phyloP scores from a whole-genome alignment of 495 filamentous ascomycete genomes.

The Neurospora cerealis region DNA sequence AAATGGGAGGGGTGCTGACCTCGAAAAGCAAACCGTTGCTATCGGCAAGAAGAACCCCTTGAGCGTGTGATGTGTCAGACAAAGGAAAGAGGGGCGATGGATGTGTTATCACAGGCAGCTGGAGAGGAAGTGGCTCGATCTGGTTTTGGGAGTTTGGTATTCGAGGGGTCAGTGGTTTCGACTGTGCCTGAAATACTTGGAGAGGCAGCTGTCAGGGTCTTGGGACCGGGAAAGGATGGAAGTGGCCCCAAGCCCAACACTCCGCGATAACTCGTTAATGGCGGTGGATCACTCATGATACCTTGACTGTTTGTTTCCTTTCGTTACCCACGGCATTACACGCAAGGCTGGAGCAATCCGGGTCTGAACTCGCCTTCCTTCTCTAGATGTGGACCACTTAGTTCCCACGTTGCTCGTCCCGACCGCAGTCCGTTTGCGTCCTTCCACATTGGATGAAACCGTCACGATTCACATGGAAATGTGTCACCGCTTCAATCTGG shows the following conservation, averaged over 20 bases:
- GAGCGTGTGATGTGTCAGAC: background rate
- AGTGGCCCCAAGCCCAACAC: background rate
- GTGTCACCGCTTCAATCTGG: background rate
- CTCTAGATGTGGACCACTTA: background rate
- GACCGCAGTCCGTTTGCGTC: background rate
- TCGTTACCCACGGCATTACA: background rate
- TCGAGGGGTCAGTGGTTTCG: no score
- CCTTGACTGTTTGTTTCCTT: background rate
- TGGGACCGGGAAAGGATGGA: background rate
- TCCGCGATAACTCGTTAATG: background rate
- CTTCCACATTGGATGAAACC: background rate
- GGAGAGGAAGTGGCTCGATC: background rate
- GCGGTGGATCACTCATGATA: background rate
- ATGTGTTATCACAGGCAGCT: background rate
- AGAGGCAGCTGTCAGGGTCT: background rate
- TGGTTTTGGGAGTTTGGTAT: background rate
- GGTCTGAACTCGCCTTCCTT: background rate
- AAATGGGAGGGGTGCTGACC: background rate
- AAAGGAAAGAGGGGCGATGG: background rate
- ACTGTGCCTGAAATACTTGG: slow-evolving; percentile 2
- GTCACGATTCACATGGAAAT: background rate
- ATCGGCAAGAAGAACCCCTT: background rate
- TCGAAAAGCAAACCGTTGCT: background rate
- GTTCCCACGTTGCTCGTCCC: background rate
- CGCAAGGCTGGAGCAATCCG: background rate